phyloP scores from a whole-genome alignment of 768 basidiomycete genomes.

The Rubroboletus pulcherrimus region DNA sequence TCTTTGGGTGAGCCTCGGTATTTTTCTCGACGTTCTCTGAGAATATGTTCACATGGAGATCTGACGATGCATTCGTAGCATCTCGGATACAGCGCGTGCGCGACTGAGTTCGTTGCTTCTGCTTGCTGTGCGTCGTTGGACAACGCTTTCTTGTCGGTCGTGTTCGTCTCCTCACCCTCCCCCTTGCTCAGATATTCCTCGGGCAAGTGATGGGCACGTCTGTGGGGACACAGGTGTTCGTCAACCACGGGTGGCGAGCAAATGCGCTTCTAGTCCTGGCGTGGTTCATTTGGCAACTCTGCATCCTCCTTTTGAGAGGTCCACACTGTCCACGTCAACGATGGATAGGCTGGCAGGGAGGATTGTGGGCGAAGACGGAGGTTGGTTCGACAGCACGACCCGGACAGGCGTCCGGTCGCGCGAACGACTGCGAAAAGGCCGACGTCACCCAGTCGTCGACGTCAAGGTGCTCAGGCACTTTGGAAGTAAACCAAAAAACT shows the following conservation, averaged over 20 bases:
- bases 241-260: conserved; percentile 61
- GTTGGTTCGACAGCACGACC: not conserved
- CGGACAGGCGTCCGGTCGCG: not conserved
- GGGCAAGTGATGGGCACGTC: conserved; percentile 80
- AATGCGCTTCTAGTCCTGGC: conserved; percentile 56
- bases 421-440: conserved; percentile 6
- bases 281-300: conserved; percentile 50
- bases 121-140: conserved; percentile 44
- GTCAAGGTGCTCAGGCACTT: not conserved
- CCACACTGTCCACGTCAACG: conserved; percentile 43
- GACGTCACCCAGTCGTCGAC: not conserved
- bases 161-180: not conserved
- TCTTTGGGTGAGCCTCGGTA: conserved; percentile 37
- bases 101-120: conserved; percentile 71
- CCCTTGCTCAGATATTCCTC: conserved; percentile 46
- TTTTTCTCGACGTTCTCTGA: not conserved
- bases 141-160: not conserved
- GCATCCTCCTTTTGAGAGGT: conserved; percentile 59
- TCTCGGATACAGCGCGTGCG: conserved; percentile 48
- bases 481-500: not conserved
- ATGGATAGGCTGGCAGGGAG: conserved; percentile 49
- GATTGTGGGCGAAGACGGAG: not conserved
- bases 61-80: conserved; percentile 9
- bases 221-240: conserved; percentile 68
- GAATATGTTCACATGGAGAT: not conserved